Conservation (phyloP, 2,329 filamentous ascomycete genomes). For the Claviceps humidiphila region DNA sequence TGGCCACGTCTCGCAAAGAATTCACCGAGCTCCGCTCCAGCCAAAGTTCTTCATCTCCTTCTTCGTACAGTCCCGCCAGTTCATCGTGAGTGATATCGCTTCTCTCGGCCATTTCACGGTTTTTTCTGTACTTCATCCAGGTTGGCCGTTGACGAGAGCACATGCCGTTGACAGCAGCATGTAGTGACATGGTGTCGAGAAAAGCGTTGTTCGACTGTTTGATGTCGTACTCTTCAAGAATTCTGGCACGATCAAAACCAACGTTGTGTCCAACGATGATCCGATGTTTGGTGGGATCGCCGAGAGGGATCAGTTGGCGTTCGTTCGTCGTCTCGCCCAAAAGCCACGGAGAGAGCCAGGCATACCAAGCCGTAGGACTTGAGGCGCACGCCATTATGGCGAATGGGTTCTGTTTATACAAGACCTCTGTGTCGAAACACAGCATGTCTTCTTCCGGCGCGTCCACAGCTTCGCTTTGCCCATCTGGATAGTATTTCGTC, state of each 20-base stretch:
- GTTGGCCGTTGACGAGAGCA: constrained; percentile 91
- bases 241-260: constrained; percentile 81
- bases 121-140: constrained; percentile 96
- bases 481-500: constrained; percentile 81
- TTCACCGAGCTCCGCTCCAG: constrained; percentile 90
- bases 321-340: constrained; percentile 66
- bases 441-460: constrained; percentile 70
- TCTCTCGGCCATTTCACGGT: constrained; percentile 67
- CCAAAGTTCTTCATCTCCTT: constrained; percentile 93
- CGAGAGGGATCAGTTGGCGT: constrained; percentile 75
- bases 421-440: constrained; percentile 90
- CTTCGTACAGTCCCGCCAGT: constrained; percentile 59
- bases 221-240: constrained; percentile 79
- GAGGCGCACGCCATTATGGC: constrained; percentile 95
- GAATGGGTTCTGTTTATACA: constrained; percentile 87
- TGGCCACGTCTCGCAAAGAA: constrained; percentile 85
- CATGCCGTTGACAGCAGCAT: constrained; percentile 98
- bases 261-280: constrained; percentile 91
- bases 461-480: constrained; percentile 54
- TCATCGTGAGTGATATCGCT: constrained; percentile 58
- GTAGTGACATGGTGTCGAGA: constrained; percentile 94
- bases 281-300: constrained; percentile 57
- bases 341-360: constrained; percentile 93
- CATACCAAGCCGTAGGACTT: constrained; percentile 86
- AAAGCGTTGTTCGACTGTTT: constrained; percentile 75